Conservation (phyloP, 208 protist genomes). For the Crithidia fasciculata region DNA sequence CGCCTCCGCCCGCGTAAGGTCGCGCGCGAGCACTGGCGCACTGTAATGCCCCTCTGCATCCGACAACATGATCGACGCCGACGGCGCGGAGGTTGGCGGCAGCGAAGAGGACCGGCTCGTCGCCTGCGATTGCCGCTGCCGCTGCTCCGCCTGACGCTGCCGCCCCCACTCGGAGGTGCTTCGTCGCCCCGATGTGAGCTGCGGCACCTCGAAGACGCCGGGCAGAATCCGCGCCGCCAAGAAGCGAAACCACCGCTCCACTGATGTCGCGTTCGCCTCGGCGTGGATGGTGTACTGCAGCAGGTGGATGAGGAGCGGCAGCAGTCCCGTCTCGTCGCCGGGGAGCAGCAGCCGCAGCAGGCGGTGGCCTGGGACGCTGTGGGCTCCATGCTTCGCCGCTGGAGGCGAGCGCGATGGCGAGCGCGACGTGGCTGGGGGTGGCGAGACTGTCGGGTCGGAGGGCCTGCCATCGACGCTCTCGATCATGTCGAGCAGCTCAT, state of each 20-base stretch:
- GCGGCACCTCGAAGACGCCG: conserved; percentile 71
- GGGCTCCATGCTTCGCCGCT: neutral
- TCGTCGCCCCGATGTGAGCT: conserved; percentile 51
- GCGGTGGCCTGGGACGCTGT: neutral
- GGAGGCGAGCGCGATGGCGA: conserved; percentile 13
- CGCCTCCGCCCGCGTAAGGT: conserved; percentile 71
- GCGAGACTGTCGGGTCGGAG: neutral
- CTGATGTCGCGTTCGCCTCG: conserved; percentile 54
- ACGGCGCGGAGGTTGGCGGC: neutral
- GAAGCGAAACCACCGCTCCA: conserved; percentile 72
- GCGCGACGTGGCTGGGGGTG: neutral
- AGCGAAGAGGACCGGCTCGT: conserved; percentile 10
- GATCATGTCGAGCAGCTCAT: conserved; percentile 35
- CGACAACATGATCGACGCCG: neutral
- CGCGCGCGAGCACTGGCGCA: conserved; percentile 59
- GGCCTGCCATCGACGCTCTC: neutral
- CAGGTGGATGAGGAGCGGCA: conserved; percentile 66
- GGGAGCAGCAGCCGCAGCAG: conserved; percentile 22
- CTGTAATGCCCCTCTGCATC: conserved; percentile 14
- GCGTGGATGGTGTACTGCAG: conserved; percentile 62
- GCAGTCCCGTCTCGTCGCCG: conserved; percentile 41
- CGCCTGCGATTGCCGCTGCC: conserved; percentile 1
- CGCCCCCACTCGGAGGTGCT: conserved; percentile 47
- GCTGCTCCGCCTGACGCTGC: conserved; percentile 22
- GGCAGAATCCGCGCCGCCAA: conserved; percentile 64